These are phyloP conservation scores for Colletotrichum lentis DNA, from an alignment of 2,329 filamentous ascomycete genomes.

Conservation along the genomic window DNA sequence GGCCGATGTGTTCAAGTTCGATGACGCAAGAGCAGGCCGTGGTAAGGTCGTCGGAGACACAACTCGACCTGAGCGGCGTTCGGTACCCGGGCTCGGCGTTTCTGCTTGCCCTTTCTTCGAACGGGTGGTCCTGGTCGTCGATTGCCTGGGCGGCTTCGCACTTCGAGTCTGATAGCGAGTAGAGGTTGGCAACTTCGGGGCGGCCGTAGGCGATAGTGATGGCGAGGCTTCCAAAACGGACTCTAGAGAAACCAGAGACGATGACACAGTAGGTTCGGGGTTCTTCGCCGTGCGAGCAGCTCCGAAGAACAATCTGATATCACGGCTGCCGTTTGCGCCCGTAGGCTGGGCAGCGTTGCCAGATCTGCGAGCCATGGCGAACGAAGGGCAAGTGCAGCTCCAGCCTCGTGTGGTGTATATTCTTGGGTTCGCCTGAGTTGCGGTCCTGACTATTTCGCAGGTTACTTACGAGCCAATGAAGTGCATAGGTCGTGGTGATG, in stretches of 20 bases:
- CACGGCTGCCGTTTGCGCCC: constrained; percentile 19
- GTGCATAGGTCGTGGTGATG: not conserved
- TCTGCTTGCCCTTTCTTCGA: constrained; percentile 1
- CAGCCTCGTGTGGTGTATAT: not conserved
- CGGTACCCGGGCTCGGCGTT: not conserved
- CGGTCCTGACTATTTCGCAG: not conserved
- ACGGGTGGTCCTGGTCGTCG: constrained; percentile 1
- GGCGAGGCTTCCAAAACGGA: not conserved
- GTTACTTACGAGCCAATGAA: too few relatives aligned
- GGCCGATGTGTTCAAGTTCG: constrained; percentile 8
- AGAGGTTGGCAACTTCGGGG: not conserved
- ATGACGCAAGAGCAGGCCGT: constrained; percentile 1
- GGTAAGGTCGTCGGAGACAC: not conserved
- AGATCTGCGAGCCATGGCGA: constrained; percentile 29
- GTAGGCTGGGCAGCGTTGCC: constrained; percentile 18
- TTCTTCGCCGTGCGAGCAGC: constrained; percentile 5
- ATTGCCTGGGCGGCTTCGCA: constrained; percentile 10
- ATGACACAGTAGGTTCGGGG: not conserved
- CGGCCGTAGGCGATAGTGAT: constrained; percentile 1
- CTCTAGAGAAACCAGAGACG: not conserved
- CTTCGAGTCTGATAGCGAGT: not conserved
- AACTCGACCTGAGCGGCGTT: not conserved
- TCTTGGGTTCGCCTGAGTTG: too few relatives aligned
- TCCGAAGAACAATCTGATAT: constrained; percentile 33
- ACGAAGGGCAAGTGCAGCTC: not conserved